These are phyloP conservation scores for Heimioporus sp. DNA, from an alignment of 768 basidiomycete species.

Conservation along the genomic window DNA sequence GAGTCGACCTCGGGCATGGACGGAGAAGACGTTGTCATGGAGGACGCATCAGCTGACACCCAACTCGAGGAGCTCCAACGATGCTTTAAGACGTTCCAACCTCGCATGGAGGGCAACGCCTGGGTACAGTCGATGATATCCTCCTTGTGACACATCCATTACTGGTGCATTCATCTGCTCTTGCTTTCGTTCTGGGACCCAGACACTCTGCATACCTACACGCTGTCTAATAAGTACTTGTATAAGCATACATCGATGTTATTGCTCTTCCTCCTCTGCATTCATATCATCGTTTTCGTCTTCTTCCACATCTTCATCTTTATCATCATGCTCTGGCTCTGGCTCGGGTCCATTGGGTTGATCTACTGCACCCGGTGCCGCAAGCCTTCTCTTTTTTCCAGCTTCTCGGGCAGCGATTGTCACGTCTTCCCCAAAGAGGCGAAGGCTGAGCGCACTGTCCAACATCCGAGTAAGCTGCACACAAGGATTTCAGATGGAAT, in stretches of 20 bases:
- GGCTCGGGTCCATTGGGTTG: slow-evolving; percentile 1
- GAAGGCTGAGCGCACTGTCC: slow-evolving; percentile 77
- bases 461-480: not conserved
- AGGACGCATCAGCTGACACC: slow-evolving; percentile 39
- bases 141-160: slow-evolving; percentile 28
- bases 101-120: slow-evolving; percentile 69
- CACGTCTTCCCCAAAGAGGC: slow-evolving; percentile 81
- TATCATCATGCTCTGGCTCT: slow-evolving; percentile 2
- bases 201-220: not conserved
- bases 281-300: slow-evolving; percentile 10
- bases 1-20: slow-evolving; percentile 33
- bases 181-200: slow-evolving; percentile 1
- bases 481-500: not conserved
- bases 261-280: slow-evolving; percentile 9
- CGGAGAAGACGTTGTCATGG: slow-evolving; percentile 48
- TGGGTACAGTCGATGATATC: slow-evolving; percentile 70
- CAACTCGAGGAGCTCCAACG: slow-evolving; percentile 50
- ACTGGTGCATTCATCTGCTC: not conserved
- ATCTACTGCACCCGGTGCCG: not conserved
- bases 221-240: slow-evolving; percentile 12
- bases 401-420: slow-evolving; percentile 48
- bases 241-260: slow-evolving; percentile 4
- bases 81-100: slow-evolving; percentile 63
- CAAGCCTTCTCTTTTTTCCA: slow-evolving; percentile 20
- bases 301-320: slow-evolving; percentile 1